Evolutionary conservation across 352 stramenopile genomes (phyloP).

Genomic region (Phytophthora constricta): DNA sequence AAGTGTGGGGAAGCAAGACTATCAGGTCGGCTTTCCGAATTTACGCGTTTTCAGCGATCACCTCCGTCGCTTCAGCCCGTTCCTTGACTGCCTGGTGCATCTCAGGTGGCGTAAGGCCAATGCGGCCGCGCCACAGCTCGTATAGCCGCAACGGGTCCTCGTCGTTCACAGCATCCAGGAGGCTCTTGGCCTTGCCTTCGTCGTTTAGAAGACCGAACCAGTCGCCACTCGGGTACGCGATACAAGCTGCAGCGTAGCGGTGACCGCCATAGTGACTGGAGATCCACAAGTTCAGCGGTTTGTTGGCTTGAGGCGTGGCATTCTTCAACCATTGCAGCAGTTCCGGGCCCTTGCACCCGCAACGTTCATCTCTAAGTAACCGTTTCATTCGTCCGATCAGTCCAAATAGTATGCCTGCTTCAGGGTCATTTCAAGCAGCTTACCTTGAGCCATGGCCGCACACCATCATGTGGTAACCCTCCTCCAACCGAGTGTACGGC

Average conservation of each 20-base stretch:
- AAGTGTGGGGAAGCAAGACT: too few relatives aligned
- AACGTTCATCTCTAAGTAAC: constrained; percentile 81
- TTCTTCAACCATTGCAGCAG: constrained; percentile 69
- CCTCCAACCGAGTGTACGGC: constrained; percentile 41
- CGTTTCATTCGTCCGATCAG: too few relatives aligned
- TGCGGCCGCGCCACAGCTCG: constrained; percentile 71
- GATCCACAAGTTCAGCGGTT: constrained; percentile 61
- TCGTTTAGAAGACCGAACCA: constrained; percentile 81
- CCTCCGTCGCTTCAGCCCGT: constrained; percentile 8
- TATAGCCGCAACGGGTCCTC: constrained; percentile 51
- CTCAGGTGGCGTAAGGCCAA: constrained; percentile 54
- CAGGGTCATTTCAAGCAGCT: too few relatives aligned
- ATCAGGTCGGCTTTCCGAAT: neutral
- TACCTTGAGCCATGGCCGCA: constrained; percentile 62
- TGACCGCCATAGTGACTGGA: constrained; percentile 81
- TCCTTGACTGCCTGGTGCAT: constrained; percentile 59
- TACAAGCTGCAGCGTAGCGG: constrained; percentile 73
- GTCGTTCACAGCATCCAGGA: constrained; percentile 51
- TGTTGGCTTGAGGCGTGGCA: constrained; percentile 28
- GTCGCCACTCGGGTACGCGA: constrained; percentile 77
- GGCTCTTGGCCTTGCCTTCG: constrained; percentile 46
- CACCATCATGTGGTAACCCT: constrained; percentile 68
- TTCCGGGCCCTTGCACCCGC: constrained; percentile 73
- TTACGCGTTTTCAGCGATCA: constrained; percentile 29
- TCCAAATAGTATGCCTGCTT: too few relatives aligned